Evolutionary conservation across 2,329 filamentous ascomycete species (phyloP), one percentile per base, ranked within the genome.

Genomic region (Ascochyta pisi): DNA sequence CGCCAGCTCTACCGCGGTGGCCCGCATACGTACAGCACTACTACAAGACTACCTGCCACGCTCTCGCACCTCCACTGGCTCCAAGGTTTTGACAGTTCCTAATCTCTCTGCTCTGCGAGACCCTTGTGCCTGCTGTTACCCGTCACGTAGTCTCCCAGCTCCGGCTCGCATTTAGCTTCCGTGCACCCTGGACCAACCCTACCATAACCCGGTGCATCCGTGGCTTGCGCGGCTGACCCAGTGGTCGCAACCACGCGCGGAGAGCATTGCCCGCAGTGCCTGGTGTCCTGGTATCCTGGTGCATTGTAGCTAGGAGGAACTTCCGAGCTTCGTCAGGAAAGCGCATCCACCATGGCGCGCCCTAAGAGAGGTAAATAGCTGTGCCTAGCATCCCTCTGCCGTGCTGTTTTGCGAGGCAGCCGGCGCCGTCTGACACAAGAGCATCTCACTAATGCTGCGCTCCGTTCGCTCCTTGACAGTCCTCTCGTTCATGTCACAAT

Each of bases 401-500:
- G 47, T 49, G 42, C 60, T 55, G 45, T 42, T 53, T 42, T 49
- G 31, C 37, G 41, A 50, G 39, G 54, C 49, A 40, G 38, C 47
- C 19, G 47, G 38, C 46, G 44, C 47, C 56, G 54, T 51, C 47
- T 41, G 37, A 37, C 40, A 37, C 26, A 29, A 41, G 52, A 61
- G 55, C 61, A 59, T 54, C 62, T 50, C 23, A 50, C 69, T 73
- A 65, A 73, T 68, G 65, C 46, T 65, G 64, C 60, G 57, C 50
- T 58, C 59, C 34, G 52, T 56, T 60, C 64, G 64, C 62, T 58
- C 65, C 34, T 51, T 52, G 40, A 61, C 77, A 96, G 92, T 96
- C 54, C 83, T 92, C 67, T 96, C 91, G 68, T 96, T 96, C 78
- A 94, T 96, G 84, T 92, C 90, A 76, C 86, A 88, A 78, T 88